Conservation (phyloP, 108 stramenopile genomes). For the Pseudonitzschia multistriata region DNA sequence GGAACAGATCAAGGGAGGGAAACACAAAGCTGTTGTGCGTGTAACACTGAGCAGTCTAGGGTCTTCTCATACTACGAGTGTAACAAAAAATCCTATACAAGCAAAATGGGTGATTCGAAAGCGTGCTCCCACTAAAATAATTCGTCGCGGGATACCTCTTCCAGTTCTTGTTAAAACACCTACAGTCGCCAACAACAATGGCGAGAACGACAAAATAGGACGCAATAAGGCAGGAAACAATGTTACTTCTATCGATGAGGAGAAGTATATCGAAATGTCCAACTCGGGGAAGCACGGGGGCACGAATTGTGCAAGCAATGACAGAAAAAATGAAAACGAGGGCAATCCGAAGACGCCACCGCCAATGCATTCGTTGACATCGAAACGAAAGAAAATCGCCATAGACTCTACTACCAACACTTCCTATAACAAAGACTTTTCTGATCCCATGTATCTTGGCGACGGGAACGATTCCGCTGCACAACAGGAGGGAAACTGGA, state of each 20-base stretch:
- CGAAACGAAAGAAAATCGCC: not conserved
- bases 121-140: conserved; percentile 44
- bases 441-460: conserved; percentile 40
- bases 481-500: conserved; percentile 68
- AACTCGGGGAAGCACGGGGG: conserved; percentile 20
- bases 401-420: not conserved
- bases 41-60: conserved; percentile 28
- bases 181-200: not conserved
- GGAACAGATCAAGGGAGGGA: conserved; percentile 51
- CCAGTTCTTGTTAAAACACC: not conserved
- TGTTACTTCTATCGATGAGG: not conserved
- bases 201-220: not conserved
- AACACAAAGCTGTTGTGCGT: conserved; percentile 46
- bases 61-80: conserved; percentile 4
- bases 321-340: not conserved
- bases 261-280: not conserved
- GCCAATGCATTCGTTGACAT: not conserved
- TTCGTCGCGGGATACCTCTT: conserved; percentile 11
- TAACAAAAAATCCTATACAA: not conserved
- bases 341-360: not conserved
- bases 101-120: conserved; percentile 67
- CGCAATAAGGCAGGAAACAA: not conserved
- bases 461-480: conserved; percentile 55
- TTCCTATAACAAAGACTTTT: conserved; percentile 5
- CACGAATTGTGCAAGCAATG: not conserved